A percentile compares a stretch with the other conserved stretches of the same genome.
These are phyloP conservation scores for Colletotrichum sp. DNA, from an alignment of 2,329 filamentous ascomycete species.

Conservation along the genomic window DNA sequence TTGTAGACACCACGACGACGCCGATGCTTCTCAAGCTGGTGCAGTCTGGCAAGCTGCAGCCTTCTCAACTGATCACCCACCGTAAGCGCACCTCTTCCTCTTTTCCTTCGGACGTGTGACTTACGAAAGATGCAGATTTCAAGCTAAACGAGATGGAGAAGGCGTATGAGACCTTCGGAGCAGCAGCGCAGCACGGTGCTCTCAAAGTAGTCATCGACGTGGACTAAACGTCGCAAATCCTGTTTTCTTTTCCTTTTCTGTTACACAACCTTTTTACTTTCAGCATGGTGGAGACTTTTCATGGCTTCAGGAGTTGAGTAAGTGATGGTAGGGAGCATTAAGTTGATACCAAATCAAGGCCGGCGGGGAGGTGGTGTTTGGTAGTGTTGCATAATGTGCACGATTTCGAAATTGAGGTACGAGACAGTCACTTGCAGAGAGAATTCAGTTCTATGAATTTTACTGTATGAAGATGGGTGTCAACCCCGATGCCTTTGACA, in stretches of 20 bases:
- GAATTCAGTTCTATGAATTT: too few species aligned
- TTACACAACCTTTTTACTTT: fast-evolving
- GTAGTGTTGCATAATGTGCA: background rate
- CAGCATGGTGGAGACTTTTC: background rate
- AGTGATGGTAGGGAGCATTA: background rate
- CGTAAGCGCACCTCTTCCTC: constrained; percentile 27
- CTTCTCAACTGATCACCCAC: constrained; percentile 49
- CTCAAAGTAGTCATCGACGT: constrained; percentile 48
- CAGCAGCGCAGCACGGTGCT: constrained; percentile 44
- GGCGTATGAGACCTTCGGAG: constrained; percentile 47
- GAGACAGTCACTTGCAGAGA: background rate
- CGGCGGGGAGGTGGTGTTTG: background rate
- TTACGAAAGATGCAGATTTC: constrained; percentile 33
- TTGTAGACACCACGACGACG: constrained; percentile 52
- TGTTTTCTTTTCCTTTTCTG: background rate
- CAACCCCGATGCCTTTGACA: too few species aligned
- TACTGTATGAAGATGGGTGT: fast-evolving
- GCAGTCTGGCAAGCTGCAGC: constrained; percentile 43
- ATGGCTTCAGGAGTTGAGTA: background rate
- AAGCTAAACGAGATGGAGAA: constrained; percentile 45
- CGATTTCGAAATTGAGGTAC: background rate
- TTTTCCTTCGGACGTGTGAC: fast-evolving
- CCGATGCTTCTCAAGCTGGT: constrained; percentile 54
- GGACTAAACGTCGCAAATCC: background rate
- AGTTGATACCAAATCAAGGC: background rate